Percentiles rank a stretch among this genome's conserved stretches.
These are phyloP conservation scores for Cystobasidium tubakii DNA, from an alignment of 768 basidiomycete species.

Conservation along the genomic window DNA sequence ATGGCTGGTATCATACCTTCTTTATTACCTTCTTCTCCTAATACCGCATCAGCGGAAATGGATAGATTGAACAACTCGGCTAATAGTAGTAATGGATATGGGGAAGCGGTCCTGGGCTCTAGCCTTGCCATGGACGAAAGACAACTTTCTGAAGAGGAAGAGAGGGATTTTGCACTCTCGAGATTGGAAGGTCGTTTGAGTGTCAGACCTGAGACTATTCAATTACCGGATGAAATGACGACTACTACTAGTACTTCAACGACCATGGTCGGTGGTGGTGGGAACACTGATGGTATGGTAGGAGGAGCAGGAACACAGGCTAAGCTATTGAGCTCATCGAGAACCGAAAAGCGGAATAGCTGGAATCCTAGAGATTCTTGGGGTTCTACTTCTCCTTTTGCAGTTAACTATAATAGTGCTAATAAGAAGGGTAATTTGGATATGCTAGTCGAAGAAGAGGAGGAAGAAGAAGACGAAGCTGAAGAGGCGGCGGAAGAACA, in stretches of 20 bases:
- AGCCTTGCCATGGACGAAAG: conserved; percentile 55
- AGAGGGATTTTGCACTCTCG: conserved; percentile 74
- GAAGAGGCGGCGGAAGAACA: conserved; percentile 36
- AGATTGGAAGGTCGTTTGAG: conserved; percentile 70
- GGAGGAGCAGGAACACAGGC: not conserved
- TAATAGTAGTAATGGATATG: conserved; percentile 1
- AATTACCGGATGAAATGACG: conserved; percentile 38
- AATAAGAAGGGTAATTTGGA: conserved; percentile 38
- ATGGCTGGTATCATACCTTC: conserved; percentile 60
- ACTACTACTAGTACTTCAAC: conserved; percentile 2
- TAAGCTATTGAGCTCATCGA: not conserved
- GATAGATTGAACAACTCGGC: not conserved
- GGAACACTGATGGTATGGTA: not conserved
- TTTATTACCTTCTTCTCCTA: conserved; percentile 22
- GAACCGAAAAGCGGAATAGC: not conserved
- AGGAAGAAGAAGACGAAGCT: conserved; percentile 48
- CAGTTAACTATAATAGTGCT: not conserved
- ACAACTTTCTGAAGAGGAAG: conserved; percentile 61
- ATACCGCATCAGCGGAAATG: conserved; percentile 19
- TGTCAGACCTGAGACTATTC: conserved; percentile 52
- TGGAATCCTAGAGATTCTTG: conserved; percentile 24
- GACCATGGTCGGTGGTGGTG: not conserved
- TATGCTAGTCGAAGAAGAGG: conserved; percentile 76
- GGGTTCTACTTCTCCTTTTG: conserved; percentile 32
- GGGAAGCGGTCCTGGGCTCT: not conserved